These are phyloP conservation scores for Tetragonia tetragonoides DNA, from an alignment of 148 eudicot genomes.

Conservation along the genomic window DNA sequence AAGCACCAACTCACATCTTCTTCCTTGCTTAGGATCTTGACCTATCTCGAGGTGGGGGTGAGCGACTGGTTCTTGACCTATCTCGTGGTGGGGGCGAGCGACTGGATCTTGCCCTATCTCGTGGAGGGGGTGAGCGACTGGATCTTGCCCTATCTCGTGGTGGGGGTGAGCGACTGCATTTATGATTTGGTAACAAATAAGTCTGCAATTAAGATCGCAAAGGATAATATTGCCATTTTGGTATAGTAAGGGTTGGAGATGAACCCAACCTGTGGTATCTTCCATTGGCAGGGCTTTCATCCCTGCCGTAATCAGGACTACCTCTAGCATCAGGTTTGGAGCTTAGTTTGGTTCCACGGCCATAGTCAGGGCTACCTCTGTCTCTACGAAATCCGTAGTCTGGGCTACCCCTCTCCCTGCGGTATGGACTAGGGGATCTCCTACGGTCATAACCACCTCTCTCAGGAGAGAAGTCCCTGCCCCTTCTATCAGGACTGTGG, in stretches of 20 bases:
- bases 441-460: constrained; percentile 46
- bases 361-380: constrained; percentile 68
- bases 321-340: constrained; percentile 42
- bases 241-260: background rate
- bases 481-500: constrained; percentile 57
- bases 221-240: background rate
- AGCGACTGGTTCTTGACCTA: no score
- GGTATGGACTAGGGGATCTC: constrained; percentile 60
- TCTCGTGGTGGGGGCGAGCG: no score
- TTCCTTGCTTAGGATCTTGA: constrained; percentile 42
- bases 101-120: no score
- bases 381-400: constrained; percentile 42
- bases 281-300: constrained; percentile 53
- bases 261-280: constrained; percentile 31
- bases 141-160: constrained; percentile 43
- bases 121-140: background rate
- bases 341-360: constrained; percentile 43
- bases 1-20: background rate
- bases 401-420: constrained; percentile 59
- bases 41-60: background rate
- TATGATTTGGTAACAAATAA: background rate
- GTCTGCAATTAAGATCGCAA: background rate
- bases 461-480: constrained; percentile 50
- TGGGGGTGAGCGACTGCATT: constrained; percentile 46
- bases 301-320: constrained; percentile 47